Percentiles rank a stretch among this genome's conserved stretches.
Conservation (phyloP, 495 filamentous ascomycete species). For the Trichoderma gamsii region DNA sequence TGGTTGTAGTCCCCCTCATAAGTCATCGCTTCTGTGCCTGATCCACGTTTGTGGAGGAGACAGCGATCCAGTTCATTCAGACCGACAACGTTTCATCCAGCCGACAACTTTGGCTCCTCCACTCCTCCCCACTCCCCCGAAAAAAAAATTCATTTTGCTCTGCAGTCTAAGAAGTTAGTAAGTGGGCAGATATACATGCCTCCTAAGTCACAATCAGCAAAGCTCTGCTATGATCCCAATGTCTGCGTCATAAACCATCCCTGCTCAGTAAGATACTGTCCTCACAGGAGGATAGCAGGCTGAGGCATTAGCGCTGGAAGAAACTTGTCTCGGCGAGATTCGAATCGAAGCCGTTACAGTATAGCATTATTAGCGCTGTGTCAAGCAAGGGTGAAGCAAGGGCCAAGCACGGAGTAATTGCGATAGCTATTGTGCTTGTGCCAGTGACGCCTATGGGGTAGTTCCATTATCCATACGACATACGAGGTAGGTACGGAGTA, state of each 20-base stretch:
- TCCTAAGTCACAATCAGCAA: background rate
- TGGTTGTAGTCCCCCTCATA: background rate
- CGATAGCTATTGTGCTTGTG: background rate
- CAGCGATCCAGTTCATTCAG: background rate
- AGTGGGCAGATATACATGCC: background rate
- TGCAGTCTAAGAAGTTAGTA: slow-evolving; percentile 6
- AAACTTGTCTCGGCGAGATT: slow-evolving; percentile 8
- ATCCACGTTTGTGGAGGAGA: slow-evolving; percentile 7
- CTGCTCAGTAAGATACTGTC: background rate
- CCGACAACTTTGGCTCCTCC: background rate
- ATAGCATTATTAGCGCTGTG: background rate
- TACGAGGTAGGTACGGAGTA: background rate
- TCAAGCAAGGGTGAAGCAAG: background rate
- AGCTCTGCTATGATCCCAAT: background rate
- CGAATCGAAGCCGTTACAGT: slow-evolving; percentile 1
- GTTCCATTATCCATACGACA: background rate
- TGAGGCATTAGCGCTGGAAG: background rate
- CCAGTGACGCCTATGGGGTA: no score
- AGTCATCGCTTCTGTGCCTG: slow-evolving; percentile 8
- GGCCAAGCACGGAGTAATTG: background rate
- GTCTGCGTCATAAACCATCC: slow-evolving; percentile 7
- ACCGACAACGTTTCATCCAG: slow-evolving; percentile 11
- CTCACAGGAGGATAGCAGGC: background rate
- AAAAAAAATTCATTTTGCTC: background rate
- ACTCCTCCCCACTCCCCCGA: background rate